Conservation (phyloP, 352 stramenopile species). For the Aphanomyces invadans region DNA sequence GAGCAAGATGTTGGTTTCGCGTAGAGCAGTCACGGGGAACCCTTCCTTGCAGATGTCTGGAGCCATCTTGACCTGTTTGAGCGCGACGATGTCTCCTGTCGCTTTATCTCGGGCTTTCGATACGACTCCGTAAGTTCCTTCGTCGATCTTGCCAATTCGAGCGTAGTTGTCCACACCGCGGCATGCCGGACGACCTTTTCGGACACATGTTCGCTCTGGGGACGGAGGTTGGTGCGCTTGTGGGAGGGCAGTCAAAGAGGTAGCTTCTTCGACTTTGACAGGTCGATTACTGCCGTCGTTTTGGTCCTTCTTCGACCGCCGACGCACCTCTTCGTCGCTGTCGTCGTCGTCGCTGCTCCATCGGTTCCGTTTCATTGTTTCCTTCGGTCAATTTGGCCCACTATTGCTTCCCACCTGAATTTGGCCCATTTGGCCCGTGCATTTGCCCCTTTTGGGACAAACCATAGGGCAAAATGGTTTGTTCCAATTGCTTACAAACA, state of each 20-base stretch:
- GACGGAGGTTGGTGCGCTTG: neutral
- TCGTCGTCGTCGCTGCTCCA: slow-evolving; percentile 21
- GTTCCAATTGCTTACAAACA: neutral
- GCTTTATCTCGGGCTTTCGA: slow-evolving; percentile 89
- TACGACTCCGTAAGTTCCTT: slow-evolving; percentile 96
- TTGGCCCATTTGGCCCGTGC: neutral
- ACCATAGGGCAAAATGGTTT: neutral
- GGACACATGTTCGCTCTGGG: neutral
- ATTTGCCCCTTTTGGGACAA: no score
- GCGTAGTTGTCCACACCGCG: slow-evolving; percentile 94
- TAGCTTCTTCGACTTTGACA: neutral
- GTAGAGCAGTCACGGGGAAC: slow-evolving; percentile 77
- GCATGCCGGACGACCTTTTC: slow-evolving; percentile 42
- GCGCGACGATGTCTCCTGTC: slow-evolving; percentile 88
- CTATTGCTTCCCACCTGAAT: neutral
- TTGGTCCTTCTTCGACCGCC: neutral
- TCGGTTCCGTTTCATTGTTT: slow-evolving; percentile 16
- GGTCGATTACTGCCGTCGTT: neutral
- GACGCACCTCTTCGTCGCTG: neutral
- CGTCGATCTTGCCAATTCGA: slow-evolving; percentile 89
- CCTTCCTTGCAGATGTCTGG: slow-evolving; percentile 65
- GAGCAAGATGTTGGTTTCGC: slow-evolving; percentile 80
- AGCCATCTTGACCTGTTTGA: slow-evolving; percentile 88
- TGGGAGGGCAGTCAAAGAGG: neutral
- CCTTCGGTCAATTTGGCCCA: neutral